Evolutionary conservation across 2,329 filamentous ascomycete genomes (phyloP), one percentile per base, ranked within the genome.

Genomic region (Aspergillus persii): DNA sequence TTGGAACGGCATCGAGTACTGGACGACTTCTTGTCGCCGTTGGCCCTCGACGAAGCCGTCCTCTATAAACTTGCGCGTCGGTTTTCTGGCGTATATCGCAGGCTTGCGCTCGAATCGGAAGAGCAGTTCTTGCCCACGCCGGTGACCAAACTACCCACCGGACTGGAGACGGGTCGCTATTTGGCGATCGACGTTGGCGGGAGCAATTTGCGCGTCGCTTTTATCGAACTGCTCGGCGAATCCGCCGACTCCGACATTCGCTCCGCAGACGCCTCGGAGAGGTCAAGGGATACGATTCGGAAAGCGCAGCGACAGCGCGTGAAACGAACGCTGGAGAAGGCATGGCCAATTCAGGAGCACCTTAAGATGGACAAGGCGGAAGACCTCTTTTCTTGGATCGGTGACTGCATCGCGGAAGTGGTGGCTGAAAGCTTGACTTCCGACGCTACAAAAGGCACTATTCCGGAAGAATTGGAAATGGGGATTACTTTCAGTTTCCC

Each of bases 311-410:
- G 66, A 72, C 85, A 81, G 58, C 75, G 76, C 12, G 75, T 79
- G 52, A 72, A 70, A 60, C 70, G 78, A 36, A 81, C 79, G 1
- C 68, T 83, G 61, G 81, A 83, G 61, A 80, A 74, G 63, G 76
- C 77, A 61, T 84, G 81, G 81, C 80, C 81, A 3, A 84, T 84
- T 61, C 81, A 77, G 27, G 81, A 84, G 54, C 81, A 83, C 69
- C 61, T 84, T 68, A 83, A 83, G 65, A 82, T 78, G 72, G 86
- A 92, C 65, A 88, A 92, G 63, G 86, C 89, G 1, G 86, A 91
- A 58, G 86, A 87, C 58, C 78, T 94, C 2, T 95, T 95, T 72
- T 76, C 82, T n/a, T 95, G 90, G 90, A 91, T 95, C 64, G 91
- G 90, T 29, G 80, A 84, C 66, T 90, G 88, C 68, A 91, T 95